phyloP scores from a whole-genome alignment of 805 yeast genomes.

The Cyberlindnera mississippiensis region DNA sequence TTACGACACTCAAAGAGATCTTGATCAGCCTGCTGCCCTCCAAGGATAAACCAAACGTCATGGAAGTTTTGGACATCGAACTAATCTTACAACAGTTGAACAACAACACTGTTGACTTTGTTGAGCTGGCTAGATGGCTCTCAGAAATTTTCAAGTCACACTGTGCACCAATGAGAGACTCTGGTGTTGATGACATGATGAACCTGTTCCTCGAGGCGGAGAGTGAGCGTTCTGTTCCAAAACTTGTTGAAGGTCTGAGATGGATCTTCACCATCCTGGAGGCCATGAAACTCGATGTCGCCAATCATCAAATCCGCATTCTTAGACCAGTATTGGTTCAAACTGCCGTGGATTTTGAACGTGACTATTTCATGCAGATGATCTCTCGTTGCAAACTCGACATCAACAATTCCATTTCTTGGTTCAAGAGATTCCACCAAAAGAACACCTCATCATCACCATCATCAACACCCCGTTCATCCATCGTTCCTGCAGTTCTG shows the following conservation, averaged over 20 bases:
- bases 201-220: conserved; percentile 36
- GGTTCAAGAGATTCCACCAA: conserved; percentile 19
- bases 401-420: conserved; percentile 28
- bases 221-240: conserved; percentile 29
- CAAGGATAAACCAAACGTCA: conserved; percentile 63
- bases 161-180: conserved; percentile 94
- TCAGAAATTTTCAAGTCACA: conserved; percentile 76
- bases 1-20: conserved; percentile 75
- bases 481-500: conserved; percentile 50
- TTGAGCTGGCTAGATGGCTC: conserved; percentile 68
- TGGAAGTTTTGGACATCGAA: conserved; percentile 72
- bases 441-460: conserved; percentile 14
- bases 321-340: conserved; percentile 80
- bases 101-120: conserved; percentile 69
- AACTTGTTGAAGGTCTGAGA: conserved; percentile 71
- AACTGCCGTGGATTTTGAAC: conserved; percentile 85
- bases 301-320: conserved; percentile 88
- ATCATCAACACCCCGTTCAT: conserved; percentile 30
- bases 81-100: conserved; percentile 70
- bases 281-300: conserved; percentile 93
- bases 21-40: conserved; percentile 71
- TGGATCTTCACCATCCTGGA: conserved; percentile 79
- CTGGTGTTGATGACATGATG: conserved; percentile 83
- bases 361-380: conserved; percentile 72
- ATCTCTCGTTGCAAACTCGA: conserved; percentile 41